Evolutionary conservation across 2,329 filamentous ascomycete genomes (phyloP).

Genomic region (Cladosporium colombiae): DNA sequence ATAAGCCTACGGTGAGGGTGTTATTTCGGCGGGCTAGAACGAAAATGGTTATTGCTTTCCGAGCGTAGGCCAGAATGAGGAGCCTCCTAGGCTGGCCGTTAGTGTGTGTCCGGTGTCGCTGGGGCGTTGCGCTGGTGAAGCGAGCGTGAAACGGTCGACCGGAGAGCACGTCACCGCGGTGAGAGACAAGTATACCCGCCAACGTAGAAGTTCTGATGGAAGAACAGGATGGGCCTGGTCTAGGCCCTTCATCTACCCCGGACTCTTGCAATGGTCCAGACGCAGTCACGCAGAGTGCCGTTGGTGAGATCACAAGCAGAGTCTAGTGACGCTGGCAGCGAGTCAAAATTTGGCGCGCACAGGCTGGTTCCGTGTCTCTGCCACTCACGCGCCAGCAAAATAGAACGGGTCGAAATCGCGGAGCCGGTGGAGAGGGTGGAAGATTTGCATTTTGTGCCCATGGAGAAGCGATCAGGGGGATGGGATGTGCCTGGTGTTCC

Average conservation of each 20-base stretch:
- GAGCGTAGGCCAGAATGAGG: slow-evolving; percentile 2
- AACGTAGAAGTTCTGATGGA: slow-evolving; percentile 17
- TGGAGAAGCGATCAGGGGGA: slow-evolving; percentile 2
- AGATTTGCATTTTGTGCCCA: slow-evolving; percentile 12
- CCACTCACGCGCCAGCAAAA: slow-evolving; percentile 6
- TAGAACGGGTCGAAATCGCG: slow-evolving; percentile 1
- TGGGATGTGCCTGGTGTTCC: not conserved
- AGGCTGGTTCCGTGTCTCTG: not conserved
- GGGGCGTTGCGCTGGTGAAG: slow-evolving; percentile 1
- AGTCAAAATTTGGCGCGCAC: slow-evolving; percentile 6
- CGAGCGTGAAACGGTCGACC: not conserved
- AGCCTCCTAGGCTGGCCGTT: not conserved
- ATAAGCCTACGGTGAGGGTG: slow-evolving; percentile 1
- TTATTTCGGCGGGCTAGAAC: slow-evolving; percentile 10
- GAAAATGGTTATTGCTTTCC: slow-evolving; percentile 2
- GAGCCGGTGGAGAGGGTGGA: slow-evolving; percentile 13
- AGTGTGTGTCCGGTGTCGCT: not conserved
- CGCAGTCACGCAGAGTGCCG: slow-evolving; percentile 9
- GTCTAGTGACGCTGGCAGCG: slow-evolving; percentile 12
- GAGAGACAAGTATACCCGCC: slow-evolving; percentile 2
- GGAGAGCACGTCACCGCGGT: slow-evolving; percentile 2
- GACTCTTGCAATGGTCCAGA: slow-evolving; percentile 12
- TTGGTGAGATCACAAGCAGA: slow-evolving; percentile 2
- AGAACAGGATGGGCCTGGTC: slow-evolving; percentile 1
- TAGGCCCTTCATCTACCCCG: slow-evolving; percentile 15